phyloP scores from a whole-genome alignment of 2,329 filamentous ascomycete species.

The Aureobasidium sp. region DNA sequence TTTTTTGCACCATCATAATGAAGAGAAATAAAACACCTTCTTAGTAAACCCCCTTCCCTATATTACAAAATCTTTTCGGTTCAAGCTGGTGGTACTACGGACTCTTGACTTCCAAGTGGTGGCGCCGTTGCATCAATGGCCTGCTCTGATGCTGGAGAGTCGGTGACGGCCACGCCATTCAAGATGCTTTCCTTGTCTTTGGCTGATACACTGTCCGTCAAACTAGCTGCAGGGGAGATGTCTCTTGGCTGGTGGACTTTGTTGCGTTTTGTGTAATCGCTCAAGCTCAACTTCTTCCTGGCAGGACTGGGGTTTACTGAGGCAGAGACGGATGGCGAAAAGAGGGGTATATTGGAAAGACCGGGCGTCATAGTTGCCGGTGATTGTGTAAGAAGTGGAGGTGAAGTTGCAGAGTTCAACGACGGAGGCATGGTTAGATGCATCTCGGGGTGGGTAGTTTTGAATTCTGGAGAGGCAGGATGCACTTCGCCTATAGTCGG shows the following conservation, averaged over 20 bases:
- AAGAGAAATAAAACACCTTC: neutral
- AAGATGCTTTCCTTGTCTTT: slow-evolving; percentile 7
- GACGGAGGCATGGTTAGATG: slow-evolving; percentile 29
- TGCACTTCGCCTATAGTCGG: neutral
- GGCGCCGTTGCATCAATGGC: neutral
- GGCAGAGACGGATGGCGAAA: slow-evolving; percentile 32
- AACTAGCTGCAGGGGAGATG: slow-evolving; percentile 5
- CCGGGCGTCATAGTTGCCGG: slow-evolving; percentile 21
- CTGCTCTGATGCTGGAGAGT: slow-evolving; percentile 1
- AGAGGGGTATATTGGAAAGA: slow-evolving; percentile 17
- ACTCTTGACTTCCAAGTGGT: neutral
- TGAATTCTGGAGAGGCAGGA: slow-evolving; percentile 15
- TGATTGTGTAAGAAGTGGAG: slow-evolving; percentile 18
- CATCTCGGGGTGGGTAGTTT: slow-evolving; percentile 20
- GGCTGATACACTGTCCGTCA: slow-evolving; percentile 8
- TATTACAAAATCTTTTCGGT: neutral
- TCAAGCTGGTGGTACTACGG: slow-evolving; percentile 6
- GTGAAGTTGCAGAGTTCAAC: slow-evolving; percentile 16
- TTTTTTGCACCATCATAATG: neutral
- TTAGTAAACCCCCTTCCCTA: neutral
- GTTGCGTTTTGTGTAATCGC: slow-evolving; percentile 40
- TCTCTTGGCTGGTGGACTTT: slow-evolving; percentile 24
- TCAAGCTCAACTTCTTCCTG: slow-evolving; percentile 44
- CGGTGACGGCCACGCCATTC: neutral
- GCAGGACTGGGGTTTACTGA: slow-evolving; percentile 35